Base-by-base conservation (phyloP, 257 asterid species). In the Capsicum rhomboideum region DNA sequence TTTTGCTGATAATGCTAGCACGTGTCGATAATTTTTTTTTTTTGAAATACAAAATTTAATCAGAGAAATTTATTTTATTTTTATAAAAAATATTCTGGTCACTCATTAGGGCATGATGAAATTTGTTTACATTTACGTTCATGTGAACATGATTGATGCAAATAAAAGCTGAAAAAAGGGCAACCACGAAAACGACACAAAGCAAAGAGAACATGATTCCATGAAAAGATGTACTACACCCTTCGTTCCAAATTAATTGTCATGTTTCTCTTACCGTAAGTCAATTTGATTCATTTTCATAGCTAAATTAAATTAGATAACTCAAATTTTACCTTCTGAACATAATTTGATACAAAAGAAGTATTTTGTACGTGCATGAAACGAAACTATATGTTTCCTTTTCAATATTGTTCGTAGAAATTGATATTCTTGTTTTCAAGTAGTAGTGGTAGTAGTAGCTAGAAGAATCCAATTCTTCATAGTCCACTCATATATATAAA, bases 381-480 rank as follows among this genome's bases (percentile, higher is more conserved):
- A 23, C 20, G 59, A 1, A 8, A 64, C 46, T 12, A 21, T 46
- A n/a, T 74, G 80, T 26, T 74, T 74, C 42, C 14, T 64, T 28
- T 46, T 50, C 84, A 67, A 66, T 66, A 6, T 29, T 13, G 8
- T 74, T 52, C 31, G 16, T 49, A 0, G 55, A 16, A 53, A 53
- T 17, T 53, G 80, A 44, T 55, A 4, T 44, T 14, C 11, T 37
- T 61, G 34, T 58, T 66, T 20, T 37, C 46, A 34, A 64, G 55
- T 68, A 28, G 16, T 13, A 28, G 44, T 64, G 7, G 28, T 77
- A 23, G 58, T 75, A 50, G 18, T 17, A 46, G 55, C 82, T 61
- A 71, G 82, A 83, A 56, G 59, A 83, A 59, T 82, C 82, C 46
- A 81, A 28, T 84, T 10, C 75, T 46, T 46, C 78, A 78, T 26